A percentile compares a stretch with the other conserved stretches of the same genome.
Evolutionary conservation across 2,329 filamentous ascomycete species (phyloP).

Genomic region (Dothideomycetes sp.): DNA sequence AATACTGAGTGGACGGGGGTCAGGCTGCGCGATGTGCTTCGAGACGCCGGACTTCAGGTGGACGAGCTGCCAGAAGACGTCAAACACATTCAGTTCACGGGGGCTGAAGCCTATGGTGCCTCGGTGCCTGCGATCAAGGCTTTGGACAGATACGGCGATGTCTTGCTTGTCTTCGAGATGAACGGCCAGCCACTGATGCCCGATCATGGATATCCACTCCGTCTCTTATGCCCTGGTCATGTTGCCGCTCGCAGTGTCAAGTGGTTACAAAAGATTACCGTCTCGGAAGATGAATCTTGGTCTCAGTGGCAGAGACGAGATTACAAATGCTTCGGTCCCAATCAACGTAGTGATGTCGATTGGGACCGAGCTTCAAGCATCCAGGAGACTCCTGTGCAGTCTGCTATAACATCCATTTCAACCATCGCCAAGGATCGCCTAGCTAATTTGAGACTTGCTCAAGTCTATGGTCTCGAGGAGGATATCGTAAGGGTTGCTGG

Average conservation of each 20-base stretch:
- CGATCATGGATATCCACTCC: constrained; percentile 52
- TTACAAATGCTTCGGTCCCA: constrained; percentile 60
- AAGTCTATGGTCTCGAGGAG: constrained; percentile 13
- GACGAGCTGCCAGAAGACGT: constrained; percentile 21
- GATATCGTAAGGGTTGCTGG: constrained; percentile 35
- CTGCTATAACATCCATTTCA: constrained; percentile 44
- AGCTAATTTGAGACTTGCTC: background rate
- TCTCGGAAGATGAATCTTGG: constrained; percentile 55
- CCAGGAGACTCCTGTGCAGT: constrained; percentile 60
- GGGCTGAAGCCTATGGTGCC: constrained; percentile 49
- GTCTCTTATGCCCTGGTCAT: constrained; percentile 39
- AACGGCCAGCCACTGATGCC: constrained; percentile 51
- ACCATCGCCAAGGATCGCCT: constrained; percentile 5
- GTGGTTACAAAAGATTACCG: constrained; percentile 53
- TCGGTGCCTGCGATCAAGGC: constrained; percentile 51
- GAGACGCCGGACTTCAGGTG: constrained; percentile 41
- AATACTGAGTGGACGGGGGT: constrained; percentile 51
- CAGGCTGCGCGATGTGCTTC: constrained; percentile 43
- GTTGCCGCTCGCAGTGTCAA: constrained; percentile 59
- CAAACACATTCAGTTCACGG: constrained; percentile 47
- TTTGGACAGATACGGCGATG: constrained; percentile 50
- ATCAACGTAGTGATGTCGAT: constrained; percentile 37
- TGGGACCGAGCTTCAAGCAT: constrained; percentile 55
- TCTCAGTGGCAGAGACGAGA: constrained; percentile 57
- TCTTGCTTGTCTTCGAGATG: constrained; percentile 49